Evolutionary conservation across 2,329 filamentous ascomycete genomes (phyloP), one percentile per base, ranked within the genome.

Genomic region (Xylariales sp.): DNA sequence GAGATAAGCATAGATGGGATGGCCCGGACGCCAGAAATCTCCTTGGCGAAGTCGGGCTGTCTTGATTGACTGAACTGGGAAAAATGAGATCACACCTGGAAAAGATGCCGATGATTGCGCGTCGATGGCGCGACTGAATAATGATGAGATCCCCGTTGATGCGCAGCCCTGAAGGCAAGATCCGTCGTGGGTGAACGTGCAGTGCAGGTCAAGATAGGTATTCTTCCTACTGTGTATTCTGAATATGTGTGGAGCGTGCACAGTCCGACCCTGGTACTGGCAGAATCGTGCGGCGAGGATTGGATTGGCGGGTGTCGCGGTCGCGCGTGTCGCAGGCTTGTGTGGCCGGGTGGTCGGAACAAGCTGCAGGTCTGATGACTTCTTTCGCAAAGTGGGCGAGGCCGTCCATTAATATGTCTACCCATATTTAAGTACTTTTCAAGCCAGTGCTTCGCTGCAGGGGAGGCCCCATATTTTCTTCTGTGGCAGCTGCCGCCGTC

Each of bases 371-470:
- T 47, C 42, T 47, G 45, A 45, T 42, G 43, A 45, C 42, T 45
- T 46, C 35, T 38, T 45, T 47, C 40, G 43, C 43, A 40, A 47
- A 47, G 46, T 47, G 46, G 46, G 46, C 46, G 43, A 44, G 38
- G 38, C 40, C 35, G 46, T 36, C 43, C 46, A 46, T 44, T 47
- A 47, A 47, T 47, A 47, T 43, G 46, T 46, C 46, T 46, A 45
- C 40, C 38, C 41, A 43, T 42, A 45, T 47, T 45, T 40, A 47
- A 44, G 43, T 36, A 42, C 39, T 45, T 45, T 42, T 45, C 40
- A 29, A 14, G 32, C 21, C 40, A 16, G 31, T 22, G 28, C 40
- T 42, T 25, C n/a, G 14, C 11, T 12, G 40, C 21, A 43, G 34
- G 40, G 28, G 40, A 11, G 22, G 20, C 12, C 12, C 28, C 31